phyloP scores from a whole-genome alignment of 257 asterid genomes.

The Solanum phureja region DNA sequence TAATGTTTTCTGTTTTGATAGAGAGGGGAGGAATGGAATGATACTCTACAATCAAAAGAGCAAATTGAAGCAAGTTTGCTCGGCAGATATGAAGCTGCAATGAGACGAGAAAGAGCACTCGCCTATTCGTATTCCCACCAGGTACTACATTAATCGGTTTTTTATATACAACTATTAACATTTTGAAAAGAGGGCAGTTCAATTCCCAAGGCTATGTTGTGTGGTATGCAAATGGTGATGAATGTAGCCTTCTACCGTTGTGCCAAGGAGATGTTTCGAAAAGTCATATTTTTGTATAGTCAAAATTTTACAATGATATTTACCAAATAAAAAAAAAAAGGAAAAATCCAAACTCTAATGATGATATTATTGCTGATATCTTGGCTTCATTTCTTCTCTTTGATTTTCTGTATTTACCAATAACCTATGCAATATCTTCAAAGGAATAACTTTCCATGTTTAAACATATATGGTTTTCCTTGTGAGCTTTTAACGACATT shows the following conservation, averaged over 20 bases:
- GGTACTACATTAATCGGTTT: background rate
- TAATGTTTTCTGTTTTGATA: background rate
- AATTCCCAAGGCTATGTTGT: background rate
- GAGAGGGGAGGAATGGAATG: conserved; percentile 16
- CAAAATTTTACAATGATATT: background rate
- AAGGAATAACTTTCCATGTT: background rate
- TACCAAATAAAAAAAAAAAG: background rate
- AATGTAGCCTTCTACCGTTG: background rate
- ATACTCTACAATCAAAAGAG: conserved; percentile 13
- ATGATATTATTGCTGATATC: background rate
- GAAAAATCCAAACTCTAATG: background rate
- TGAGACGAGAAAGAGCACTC: conserved; percentile 13
- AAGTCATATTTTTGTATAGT: background rate
- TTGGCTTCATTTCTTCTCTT: background rate
- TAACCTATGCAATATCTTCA: background rate
- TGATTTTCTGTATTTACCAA: background rate
- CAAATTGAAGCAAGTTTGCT: conserved; percentile 12
- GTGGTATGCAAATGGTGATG: background rate
- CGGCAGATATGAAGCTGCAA: conserved; percentile 11
- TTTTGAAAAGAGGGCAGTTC: background rate
- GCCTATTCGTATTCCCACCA: conserved; percentile 16
- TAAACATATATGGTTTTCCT: background rate
- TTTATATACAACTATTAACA: background rate
- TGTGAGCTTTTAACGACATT: background rate
- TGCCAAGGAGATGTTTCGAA: background rate